Conservation (phyloP, 129 eudicot species). For the Lactuca sativa region DNA sequence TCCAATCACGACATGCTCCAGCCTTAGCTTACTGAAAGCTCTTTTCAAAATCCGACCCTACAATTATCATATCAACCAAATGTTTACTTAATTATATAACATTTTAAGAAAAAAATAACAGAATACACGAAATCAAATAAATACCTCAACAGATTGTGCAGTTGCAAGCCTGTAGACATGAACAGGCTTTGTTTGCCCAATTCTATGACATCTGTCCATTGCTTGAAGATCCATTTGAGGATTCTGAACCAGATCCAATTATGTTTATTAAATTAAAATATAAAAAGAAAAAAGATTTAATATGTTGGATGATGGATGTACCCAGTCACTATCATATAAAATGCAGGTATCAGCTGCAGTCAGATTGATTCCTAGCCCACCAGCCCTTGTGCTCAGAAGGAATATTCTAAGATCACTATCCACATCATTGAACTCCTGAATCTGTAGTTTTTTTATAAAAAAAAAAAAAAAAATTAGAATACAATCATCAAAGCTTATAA, state of each 20-base stretch:
- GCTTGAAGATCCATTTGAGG: constrained; percentile 99
- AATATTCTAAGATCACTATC: constrained; percentile 61
- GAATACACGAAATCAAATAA: neutral
- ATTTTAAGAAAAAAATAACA: too few species aligned
- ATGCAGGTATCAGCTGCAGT: constrained; percentile 98
- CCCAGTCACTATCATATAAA: constrained; percentile 97
- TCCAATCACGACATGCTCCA: constrained; percentile 98
- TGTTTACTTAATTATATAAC: neutral
- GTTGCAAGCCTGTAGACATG: constrained; percentile 97
- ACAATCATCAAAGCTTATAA: neutral
- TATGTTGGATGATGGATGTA: constrained; percentile 33
- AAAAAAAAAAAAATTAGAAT: neutral
- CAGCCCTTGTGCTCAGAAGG: constrained; percentile 95
- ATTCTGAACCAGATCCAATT: constrained; percentile 54
- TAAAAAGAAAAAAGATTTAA: too few species aligned
- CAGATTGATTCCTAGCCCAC: constrained; percentile 97
- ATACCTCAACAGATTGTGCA: constrained; percentile 91
- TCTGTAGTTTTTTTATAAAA: constrained; percentile 51
- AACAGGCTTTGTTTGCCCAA: constrained; percentile 99
- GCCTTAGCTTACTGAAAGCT: constrained; percentile 93
- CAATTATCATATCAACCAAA: constrained; percentile 3
- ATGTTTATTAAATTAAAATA: neutral
- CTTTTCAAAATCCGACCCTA: constrained; percentile 96
- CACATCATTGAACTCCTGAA: constrained; percentile 79
- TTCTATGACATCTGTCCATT: constrained; percentile 98